Evolutionary conservation across 2,329 filamentous ascomycete genomes (phyloP), one percentile per base, ranked within the genome.

Genomic region (Bipolaris cookei): DNA sequence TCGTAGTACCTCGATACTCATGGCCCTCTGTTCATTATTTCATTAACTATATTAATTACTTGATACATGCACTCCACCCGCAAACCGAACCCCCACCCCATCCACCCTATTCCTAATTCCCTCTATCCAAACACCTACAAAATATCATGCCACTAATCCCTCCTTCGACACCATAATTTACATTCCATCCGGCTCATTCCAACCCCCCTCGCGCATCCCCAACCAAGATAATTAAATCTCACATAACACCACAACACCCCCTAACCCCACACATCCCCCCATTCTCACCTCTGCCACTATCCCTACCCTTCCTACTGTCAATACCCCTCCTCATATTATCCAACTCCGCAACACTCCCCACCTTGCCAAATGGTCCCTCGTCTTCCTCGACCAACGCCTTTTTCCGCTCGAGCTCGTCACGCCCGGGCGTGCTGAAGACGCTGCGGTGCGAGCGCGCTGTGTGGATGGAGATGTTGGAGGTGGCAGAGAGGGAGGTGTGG

Each of bases 381-480:
- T 69, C 67, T 10, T 30, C 47, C 28, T 64, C 65, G 3, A 72
- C 54, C 11, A 67, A 23, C 16, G 58, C 53, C 39, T 66, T 70
- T 48, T 72, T 72, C n/a, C 70, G 54, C 53, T 73, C 70, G 38
- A 72, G 35, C 48, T 73, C 70, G n/a, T 73, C 70, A n/a, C 70
- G 47, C 2, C 70, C 70, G 0, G 66, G 68, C n/a, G 68, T 73
- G 3, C 59, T 61, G 51, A 73, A 71, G 13, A 70, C 56, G 10
- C 51, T 59, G 20, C 54, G 55, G 13, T 54, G 56, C 11, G 53
- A 57, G 2, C 32, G 30, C 10, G 54, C 50, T 3, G 62, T 63
- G 11, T 47, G 43, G 1, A 28, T 46, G 1, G 63, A 58, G 14
- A 45, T 14, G 16, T 16, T 46, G 2, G 56, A 58, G 8, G 39